These are phyloP conservation scores for Aphanomyces euteiches DNA, from an alignment of 352 stramenopile species.

Conservation along the genomic window DNA sequence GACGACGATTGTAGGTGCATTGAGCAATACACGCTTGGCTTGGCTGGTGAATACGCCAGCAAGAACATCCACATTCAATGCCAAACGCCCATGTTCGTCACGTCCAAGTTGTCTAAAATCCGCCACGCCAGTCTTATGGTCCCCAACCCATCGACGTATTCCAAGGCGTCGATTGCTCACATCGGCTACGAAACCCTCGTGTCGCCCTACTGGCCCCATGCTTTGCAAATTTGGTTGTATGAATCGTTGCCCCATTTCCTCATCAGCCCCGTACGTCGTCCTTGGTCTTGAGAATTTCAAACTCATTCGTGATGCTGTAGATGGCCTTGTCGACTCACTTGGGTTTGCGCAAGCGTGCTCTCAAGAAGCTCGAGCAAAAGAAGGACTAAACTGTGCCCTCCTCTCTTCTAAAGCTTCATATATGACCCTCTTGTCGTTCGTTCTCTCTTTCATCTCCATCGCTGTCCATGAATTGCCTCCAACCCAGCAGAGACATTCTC, in stretches of 20 bases:
- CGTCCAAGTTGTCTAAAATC: conserved; percentile 99
- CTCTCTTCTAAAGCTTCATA: too few relatives aligned
- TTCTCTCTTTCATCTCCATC: too few relatives aligned
- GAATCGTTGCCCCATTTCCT: conserved; percentile 82
- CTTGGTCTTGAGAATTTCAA: conserved; percentile 1
- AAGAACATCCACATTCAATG: conserved; percentile 95
- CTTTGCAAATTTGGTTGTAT: conserved; percentile 94
- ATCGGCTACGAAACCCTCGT: conserved; percentile 91
- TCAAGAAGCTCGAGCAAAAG: conserved; percentile 86
- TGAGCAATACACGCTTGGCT: conserved; percentile 94
- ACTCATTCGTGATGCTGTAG: conserved; percentile 33
- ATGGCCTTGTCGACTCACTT: conserved; percentile 70
- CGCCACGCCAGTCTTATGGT: conserved; percentile 91
- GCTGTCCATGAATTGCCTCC: too few relatives aligned
- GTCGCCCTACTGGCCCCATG: conserved; percentile 95
- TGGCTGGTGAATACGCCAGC: conserved; percentile 92
- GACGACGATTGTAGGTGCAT: conserved; percentile 49
- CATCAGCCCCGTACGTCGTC: conserved; percentile 45
- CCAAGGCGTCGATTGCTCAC: conserved; percentile 73
- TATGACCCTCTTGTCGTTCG: too few relatives aligned
- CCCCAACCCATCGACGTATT: conserved; percentile 88
- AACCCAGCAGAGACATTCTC: too few relatives aligned
- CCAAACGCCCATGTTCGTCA: conserved; percentile 98
- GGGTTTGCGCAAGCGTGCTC: conserved; percentile 74
- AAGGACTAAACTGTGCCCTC: conserved; percentile 42